These are phyloP conservation scores for Gomphus sp. DNA, from an alignment of 1,284 basidiomycete species.

Conservation along the genomic window DNA sequence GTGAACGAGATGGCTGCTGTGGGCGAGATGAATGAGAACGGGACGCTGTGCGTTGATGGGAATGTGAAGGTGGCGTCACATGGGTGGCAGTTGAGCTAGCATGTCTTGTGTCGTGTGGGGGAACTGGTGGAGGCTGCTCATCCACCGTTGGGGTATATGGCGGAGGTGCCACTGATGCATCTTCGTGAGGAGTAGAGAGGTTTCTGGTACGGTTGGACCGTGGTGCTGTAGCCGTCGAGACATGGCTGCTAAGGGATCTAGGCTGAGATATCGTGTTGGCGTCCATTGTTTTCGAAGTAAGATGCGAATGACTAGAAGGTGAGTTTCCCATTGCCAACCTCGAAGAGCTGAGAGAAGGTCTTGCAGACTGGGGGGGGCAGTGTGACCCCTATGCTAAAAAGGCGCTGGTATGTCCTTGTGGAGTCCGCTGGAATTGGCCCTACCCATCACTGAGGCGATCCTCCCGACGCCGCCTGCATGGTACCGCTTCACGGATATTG, in stretches of 20 bases:
- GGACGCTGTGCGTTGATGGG: slow-evolving; percentile 1
- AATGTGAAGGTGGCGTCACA: not conserved
- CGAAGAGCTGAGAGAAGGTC: not conserved
- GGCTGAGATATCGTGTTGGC: not conserved
- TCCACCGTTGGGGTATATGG: not conserved
- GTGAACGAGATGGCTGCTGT: not conserved
- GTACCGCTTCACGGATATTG: not conserved
- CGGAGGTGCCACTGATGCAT: not conserved
- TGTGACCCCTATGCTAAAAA: not conserved
- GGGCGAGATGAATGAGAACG: not conserved
- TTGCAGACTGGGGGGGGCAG: not conserved
- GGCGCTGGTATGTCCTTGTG: not conserved
- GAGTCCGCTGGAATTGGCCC: not conserved
- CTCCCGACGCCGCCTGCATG: not conserved
- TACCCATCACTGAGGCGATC: not conserved
- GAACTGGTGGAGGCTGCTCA: slow-evolving; percentile 1
- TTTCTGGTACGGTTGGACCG: not conserved
- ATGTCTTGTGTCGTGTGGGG: not conserved
- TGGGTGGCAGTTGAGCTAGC: not conserved
- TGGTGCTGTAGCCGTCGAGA: not conserved
- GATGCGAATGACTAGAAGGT: not conserved
- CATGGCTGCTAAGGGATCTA: not conserved
- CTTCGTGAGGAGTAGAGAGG: not conserved
- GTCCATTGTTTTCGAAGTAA: not conserved
- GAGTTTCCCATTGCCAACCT: not conserved